phyloP scores from a whole-genome alignment of 2,329 filamentous ascomycete genomes.

The Immersiporthe knoxdaviesiana region DNA sequence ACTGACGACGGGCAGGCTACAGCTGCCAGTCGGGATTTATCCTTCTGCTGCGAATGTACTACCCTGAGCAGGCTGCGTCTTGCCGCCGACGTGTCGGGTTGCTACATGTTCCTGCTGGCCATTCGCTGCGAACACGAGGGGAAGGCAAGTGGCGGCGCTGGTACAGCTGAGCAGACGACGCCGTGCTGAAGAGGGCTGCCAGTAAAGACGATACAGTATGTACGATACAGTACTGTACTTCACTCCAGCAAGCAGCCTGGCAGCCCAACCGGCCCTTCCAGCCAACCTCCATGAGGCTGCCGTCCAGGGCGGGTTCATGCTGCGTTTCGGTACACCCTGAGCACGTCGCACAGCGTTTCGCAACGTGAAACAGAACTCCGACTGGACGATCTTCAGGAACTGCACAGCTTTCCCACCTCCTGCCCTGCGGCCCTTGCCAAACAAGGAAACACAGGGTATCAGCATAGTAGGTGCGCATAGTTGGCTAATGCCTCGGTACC shows the following conservation, averaged over 20 bases:
- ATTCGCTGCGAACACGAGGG: not conserved
- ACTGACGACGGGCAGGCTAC: not conserved
- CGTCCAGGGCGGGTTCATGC: not conserved
- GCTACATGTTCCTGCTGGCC: not conserved
- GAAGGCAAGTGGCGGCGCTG: not conserved
- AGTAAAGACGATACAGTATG: too few species aligned
- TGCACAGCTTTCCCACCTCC: not conserved
- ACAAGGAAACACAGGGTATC: not conserved
- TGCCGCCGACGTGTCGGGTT: not conserved
- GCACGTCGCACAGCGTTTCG: not conserved
- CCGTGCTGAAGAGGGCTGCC: not conserved
- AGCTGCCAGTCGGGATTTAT: not conserved
- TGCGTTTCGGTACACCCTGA: constrained; percentile 6
- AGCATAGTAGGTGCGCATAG: not conserved
- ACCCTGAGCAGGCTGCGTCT: not conserved
- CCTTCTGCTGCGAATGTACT: not conserved
- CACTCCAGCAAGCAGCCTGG: not conserved
- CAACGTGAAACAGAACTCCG: constrained; percentile 8
- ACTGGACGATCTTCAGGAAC: constrained; percentile 18
- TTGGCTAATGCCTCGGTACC: not conserved
- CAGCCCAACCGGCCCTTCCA: not conserved
- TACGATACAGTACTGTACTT: not conserved
- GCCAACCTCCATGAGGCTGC: not conserved
- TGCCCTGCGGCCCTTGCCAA: not conserved
- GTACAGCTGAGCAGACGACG: not conserved